Conservation (phyloP, 176 grass and related monocot genomes). For the Chrysopogon serrulatus region DNA sequence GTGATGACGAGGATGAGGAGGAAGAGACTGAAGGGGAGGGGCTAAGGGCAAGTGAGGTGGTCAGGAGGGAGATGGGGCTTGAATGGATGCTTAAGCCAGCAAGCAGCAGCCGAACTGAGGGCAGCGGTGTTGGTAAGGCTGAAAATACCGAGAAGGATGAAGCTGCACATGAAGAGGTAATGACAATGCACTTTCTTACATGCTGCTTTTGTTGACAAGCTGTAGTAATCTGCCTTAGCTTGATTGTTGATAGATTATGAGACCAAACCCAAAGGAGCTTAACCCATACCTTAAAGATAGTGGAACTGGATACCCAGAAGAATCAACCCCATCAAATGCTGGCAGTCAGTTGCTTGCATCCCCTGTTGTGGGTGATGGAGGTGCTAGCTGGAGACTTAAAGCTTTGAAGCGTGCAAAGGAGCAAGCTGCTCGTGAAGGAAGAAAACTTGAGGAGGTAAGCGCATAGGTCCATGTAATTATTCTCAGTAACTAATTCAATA, state of each 20-base stretch:
- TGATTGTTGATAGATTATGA: slow-evolving; percentile 39
- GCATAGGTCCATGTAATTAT: neutral
- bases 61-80: slow-evolving; percentile 84
- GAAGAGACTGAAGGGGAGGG: slow-evolving; percentile 15
- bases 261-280: slow-evolving; percentile 61
- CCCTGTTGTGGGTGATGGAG: slow-evolving; percentile 84
- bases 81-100: slow-evolving; percentile 92
- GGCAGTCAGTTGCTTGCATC: slow-evolving; percentile 49
- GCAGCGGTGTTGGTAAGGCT: neutral
- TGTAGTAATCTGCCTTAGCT: neutral
- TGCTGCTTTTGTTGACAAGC: neutral
- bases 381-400: slow-evolving; percentile 97
- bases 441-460: slow-evolving; percentile 68
- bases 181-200: neutral
- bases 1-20: slow-evolving; percentile 8
- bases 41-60: slow-evolving; percentile 45
- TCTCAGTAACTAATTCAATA: neutral
- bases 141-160: slow-evolving; percentile 28
- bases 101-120: slow-evolving; percentile 33
- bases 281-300: slow-evolving; percentile 79
- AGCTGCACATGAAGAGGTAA: slow-evolving; percentile 57
- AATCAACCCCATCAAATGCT: slow-evolving; percentile 27
- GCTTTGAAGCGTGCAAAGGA: slow-evolving; percentile 97
- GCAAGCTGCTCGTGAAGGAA: slow-evolving; percentile 83
- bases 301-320: slow-evolving; percentile 76